Percentiles rank a stretch among this genome's conserved stretches.
Evolutionary conservation across 2,329 filamentous ascomycete genomes (phyloP).

Genomic region (Epichloe brachyelytri): DNA sequence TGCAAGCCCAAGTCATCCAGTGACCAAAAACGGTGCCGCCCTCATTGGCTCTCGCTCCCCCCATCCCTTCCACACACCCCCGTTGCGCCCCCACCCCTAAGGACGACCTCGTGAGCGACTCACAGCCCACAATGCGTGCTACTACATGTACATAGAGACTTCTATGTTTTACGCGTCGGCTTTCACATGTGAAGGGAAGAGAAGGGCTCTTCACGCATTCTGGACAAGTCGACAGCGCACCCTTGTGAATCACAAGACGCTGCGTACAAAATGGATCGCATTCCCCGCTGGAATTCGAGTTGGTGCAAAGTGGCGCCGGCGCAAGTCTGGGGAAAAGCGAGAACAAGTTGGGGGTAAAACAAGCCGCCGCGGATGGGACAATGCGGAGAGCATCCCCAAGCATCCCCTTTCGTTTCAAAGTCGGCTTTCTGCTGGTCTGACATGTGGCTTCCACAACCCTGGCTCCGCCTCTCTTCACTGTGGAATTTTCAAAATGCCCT

Average conservation of each 20-base stretch:
- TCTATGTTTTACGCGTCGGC: background rate
- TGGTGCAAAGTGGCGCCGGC: background rate
- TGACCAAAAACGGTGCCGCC: background rate
- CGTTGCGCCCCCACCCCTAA: background rate
- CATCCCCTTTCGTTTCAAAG: too few species aligned
- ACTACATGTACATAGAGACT: background rate
- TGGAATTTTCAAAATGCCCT: background rate
- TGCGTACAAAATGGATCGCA: background rate
- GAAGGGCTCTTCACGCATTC: too few species aligned
- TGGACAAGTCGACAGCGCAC: too few species aligned
- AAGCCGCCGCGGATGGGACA: background rate
- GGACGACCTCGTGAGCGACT: background rate
- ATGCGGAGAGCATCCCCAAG: background rate
- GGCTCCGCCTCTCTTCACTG: background rate
- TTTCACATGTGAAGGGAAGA: slow-evolving; percentile 2
- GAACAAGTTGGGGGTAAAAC: too few species aligned
- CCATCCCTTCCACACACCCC: background rate
- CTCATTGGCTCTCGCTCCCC: slow-evolving; percentile 1
- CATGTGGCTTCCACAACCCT: background rate
- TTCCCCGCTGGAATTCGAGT: background rate
- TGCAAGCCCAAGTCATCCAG: slow-evolving; percentile 2
- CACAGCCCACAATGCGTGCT: background rate
- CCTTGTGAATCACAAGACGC: background rate
- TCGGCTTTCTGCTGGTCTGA: background rate
- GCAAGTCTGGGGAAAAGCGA: background rate